phyloP scores from a whole-genome alignment of 139 green algal species.

The Gonium pectorale region DNA sequence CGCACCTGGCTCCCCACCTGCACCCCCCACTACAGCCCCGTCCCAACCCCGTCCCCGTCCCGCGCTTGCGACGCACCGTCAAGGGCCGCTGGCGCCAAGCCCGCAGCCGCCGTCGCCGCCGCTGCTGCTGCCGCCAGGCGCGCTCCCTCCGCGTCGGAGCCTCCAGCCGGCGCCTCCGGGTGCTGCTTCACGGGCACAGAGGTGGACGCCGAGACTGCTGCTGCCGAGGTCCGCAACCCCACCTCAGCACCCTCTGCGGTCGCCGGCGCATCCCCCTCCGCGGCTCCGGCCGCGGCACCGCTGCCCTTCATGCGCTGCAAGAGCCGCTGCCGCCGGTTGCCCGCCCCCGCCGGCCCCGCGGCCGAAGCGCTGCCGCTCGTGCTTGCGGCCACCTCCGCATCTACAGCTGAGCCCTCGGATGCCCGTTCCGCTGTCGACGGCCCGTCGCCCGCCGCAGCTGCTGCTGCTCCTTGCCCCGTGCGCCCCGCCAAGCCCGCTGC shows the following conservation, averaged over 20 bases:
- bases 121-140: not conserved
- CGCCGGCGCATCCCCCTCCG: not conserved
- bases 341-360: slow-evolving; percentile 11
- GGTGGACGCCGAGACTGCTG: no score
- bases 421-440: not conserved
- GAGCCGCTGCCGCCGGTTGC: slow-evolving; percentile 26
- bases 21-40: no score
- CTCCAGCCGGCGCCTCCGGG: no score
- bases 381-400: not conserved
- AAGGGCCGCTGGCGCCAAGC: not conserved
- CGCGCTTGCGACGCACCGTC: not conserved
- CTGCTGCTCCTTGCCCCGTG: no score
- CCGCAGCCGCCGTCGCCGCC: not conserved
- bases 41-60: not conserved
- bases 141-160: not conserved
- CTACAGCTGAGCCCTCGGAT: not conserved
- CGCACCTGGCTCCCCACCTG: no score
- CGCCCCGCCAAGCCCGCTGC: no score
- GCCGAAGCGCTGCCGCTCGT: not conserved
- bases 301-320: slow-evolving; percentile 48
- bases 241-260: not conserved
- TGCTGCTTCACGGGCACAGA: no score
- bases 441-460: not conserved
- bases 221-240: no score
- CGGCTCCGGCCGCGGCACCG: not conserved